Conservation (phyloP, 2,329 filamentous ascomycete genomes). For the Gliomastix tumulicola region DNA sequence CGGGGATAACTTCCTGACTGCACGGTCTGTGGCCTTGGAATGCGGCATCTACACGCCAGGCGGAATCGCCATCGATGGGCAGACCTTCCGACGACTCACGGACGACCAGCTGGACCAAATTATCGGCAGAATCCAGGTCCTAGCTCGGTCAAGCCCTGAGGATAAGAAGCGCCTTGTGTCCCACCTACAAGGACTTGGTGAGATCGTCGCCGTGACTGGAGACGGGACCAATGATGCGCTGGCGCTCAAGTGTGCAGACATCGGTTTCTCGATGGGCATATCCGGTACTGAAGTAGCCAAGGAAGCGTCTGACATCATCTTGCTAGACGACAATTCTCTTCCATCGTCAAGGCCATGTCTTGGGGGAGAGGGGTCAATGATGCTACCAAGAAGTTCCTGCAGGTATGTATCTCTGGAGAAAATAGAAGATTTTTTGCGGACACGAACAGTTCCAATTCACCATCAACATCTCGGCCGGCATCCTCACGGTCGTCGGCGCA, state of each 20-base stretch:
- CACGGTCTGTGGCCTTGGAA: not conserved
- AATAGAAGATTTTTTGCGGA: too few relatives aligned
- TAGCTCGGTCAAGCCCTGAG: slow-evolving; percentile 63
- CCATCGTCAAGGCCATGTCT: slow-evolving; percentile 55
- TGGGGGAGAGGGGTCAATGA: slow-evolving; percentile 59
- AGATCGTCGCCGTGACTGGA: slow-evolving; percentile 60
- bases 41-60: slow-evolving; percentile 38
- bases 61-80: slow-evolving; percentile 62
- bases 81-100: slow-evolving; percentile 55
- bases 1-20: slow-evolving; percentile 23
- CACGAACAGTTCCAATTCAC: slow-evolving; percentile 56
- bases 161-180: slow-evolving; percentile 62
- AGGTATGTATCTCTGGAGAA: slow-evolving; percentile 32
- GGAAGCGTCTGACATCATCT: slow-evolving; percentile 53
- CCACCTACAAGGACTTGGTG: slow-evolving; percentile 56
- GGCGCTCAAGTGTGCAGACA: slow-evolving; percentile 58
- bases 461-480: slow-evolving; percentile 52
- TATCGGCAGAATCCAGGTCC: slow-evolving; percentile 54
- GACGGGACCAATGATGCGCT: slow-evolving; percentile 62
- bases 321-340: slow-evolving; percentile 58
- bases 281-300: slow-evolving; percentile 59
- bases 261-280: slow-evolving; percentile 63
- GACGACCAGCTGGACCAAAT: slow-evolving; percentile 51
- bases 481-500: slow-evolving; percentile 49
- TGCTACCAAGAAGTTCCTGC: slow-evolving; percentile 57